Evolutionary conservation across 2,329 filamentous ascomycete species (phyloP), one percentile per base, ranked within the genome.

Genomic region (Calonectria leucothoes): DNA sequence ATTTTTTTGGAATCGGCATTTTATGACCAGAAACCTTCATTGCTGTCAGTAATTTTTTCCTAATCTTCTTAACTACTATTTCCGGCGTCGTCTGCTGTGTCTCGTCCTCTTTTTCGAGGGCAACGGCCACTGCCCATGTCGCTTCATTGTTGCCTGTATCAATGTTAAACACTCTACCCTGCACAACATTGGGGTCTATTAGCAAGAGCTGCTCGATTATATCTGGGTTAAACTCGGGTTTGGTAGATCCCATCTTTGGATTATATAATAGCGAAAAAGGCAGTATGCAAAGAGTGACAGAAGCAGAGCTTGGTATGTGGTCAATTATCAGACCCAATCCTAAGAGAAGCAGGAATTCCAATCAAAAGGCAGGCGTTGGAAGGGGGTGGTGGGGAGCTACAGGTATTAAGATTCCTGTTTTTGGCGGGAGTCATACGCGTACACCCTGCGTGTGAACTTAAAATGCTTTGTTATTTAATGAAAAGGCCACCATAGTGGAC

Each of bases 181-280:
- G 64, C 10, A 48, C 14, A 37, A 66, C 64, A 42, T 55, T 35
- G 7, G 64, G 31, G 39, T 66, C 64, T 37, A 42, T 35, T 35
- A 66, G 64, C 45, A 66, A 27, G 31, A 66, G 64, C 25, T 66
- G 64, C 48, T 66, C 64, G n/a, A 66, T 39, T n/a, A 66, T 55
- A 25, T 66, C 64, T 10, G 48, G 48, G 33, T 39, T 42, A 35
- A 55, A 66, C 52, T 42, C 49, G 48, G 48, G n/a, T 11, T 27
- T 66, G 52, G 17, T 25, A 15, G 64, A 66, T 25, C 48, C 35
- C 64, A 66, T 66, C 29, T 35, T 59, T 59, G 20, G 20, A n/a
- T 35, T 59, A 35, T 23, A 51, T 51, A 23, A 51, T 51, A 59
- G 31, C 15, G 3, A n/a, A n/a, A 11, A 14, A 23, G 7, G 25